Percentiles rank a stretch among this genome's conserved stretches.
Evolutionary conservation across 2,329 filamentous ascomycete species (phyloP).

Genomic region (Pestalotiopsis sp.): DNA sequence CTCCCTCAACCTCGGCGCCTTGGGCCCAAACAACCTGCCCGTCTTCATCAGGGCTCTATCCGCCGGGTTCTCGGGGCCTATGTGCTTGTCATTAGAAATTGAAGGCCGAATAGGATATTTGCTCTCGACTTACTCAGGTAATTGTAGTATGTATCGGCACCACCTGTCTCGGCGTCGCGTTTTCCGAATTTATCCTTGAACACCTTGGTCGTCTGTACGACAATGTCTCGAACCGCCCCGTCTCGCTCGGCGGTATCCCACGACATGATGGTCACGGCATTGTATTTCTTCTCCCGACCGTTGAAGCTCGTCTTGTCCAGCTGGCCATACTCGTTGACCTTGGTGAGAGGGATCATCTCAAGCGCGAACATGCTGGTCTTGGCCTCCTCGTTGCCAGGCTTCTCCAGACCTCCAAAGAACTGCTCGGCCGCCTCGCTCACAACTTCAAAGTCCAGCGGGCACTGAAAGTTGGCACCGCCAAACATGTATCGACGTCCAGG

Average conservation of each 20-base stretch:
- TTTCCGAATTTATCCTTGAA: conserved; percentile 4
- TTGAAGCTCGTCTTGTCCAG: conserved; percentile 6
- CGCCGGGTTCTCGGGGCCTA: conserved; percentile 12
- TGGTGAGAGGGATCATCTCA: conserved; percentile 3
- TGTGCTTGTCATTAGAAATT: neutral
- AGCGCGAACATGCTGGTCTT: conserved; percentile 1
- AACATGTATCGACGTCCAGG: conserved; percentile 38
- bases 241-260: conserved; percentile 4
- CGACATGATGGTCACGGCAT: conserved; percentile 1
- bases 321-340: conserved; percentile 4
- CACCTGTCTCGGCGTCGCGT: conserved; percentile 1
- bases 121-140: neutral
- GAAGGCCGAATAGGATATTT: neutral
- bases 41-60: conserved; percentile 22
- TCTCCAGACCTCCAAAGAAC: conserved; percentile 1
- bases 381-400: conserved; percentile 7
- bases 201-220: neutral
- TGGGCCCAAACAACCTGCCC: conserved; percentile 31
- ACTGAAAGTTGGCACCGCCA: conserved; percentile 46
- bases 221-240: neutral
- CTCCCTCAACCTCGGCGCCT: conserved; percentile 29
- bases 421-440: conserved; percentile 16
- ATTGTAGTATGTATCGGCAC: conserved; percentile 9
- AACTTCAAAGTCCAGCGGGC: conserved; percentile 40
- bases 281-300: conserved; percentile 1